Percentiles rank a stretch among this genome's conserved stretches.
Evolutionary conservation across 2,329 filamentous ascomycete species (phyloP).

Genomic region (Trichoderma endophyticum): DNA sequence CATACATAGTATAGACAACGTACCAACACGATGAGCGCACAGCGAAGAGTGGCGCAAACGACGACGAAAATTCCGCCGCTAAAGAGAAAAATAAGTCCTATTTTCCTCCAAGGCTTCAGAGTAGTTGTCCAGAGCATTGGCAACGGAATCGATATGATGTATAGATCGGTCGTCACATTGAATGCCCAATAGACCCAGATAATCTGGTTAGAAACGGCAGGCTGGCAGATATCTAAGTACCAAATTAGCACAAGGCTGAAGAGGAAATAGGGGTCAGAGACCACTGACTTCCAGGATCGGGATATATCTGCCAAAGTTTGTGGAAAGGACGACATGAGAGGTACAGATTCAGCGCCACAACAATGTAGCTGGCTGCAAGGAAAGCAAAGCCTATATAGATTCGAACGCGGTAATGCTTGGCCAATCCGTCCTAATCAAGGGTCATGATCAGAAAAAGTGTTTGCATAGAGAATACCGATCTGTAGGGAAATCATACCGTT

Average conservation of each 20-base stretch:
- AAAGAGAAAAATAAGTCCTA: slow-evolving; percentile 38
- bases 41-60: slow-evolving; percentile 38
- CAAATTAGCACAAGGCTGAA: background rate
- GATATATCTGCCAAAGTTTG: slow-evolving; percentile 58
- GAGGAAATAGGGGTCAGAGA: background rate
- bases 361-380: slow-evolving; percentile 48
- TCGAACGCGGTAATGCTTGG: slow-evolving; percentile 37
- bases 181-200: slow-evolving; percentile 50
- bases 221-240: slow-evolving; percentile 42
- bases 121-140: slow-evolving; percentile 46
- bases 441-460: background rate
- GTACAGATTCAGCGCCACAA: slow-evolving; percentile 48
- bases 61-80: slow-evolving; percentile 41
- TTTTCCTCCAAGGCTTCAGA: slow-evolving; percentile 37
- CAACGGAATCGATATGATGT: slow-evolving; percentile 56
- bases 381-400: slow-evolving; percentile 50
- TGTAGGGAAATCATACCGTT: slow-evolving; percentile 29
- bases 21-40: slow-evolving; percentile 29
- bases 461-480: background rate
- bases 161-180: slow-evolving; percentile 56
- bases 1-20: slow-evolving; percentile 1
- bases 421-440: slow-evolving; percentile 1
- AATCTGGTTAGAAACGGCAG: slow-evolving; percentile 48
- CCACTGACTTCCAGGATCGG: slow-evolving; percentile 52
- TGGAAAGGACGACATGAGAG: slow-evolving; percentile 51